Percentiles rank a stretch among this genome's conserved stretches.
Conservation (phyloP, 2,329 filamentous ascomycete species). For the Cladophialophora bantiana region DNA sequence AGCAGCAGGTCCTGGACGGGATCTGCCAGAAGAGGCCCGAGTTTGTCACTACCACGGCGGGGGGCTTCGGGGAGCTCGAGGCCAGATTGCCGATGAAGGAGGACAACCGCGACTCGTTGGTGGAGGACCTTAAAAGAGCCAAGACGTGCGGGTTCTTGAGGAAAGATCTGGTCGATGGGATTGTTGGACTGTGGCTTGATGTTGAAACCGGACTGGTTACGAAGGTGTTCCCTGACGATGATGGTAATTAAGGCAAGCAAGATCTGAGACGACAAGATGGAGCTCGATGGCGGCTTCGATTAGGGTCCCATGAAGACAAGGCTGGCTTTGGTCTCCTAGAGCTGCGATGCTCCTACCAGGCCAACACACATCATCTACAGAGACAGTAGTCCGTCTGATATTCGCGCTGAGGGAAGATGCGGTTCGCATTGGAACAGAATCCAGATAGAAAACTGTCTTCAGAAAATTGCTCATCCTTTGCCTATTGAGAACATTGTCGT, state of each 20-base stretch:
- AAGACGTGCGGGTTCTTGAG: constrained; percentile 19
- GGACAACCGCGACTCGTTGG: constrained; percentile 11
- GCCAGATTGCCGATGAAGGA: constrained; percentile 17
- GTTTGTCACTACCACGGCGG: background rate
- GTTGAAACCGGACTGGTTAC: constrained; percentile 23
- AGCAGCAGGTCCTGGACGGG: constrained; percentile 7
- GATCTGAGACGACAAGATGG: no score
- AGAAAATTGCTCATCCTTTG: no score
- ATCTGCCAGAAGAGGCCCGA: constrained; percentile 22
- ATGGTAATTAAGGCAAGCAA: background rate
- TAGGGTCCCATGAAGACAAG: no score
- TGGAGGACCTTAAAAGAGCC: constrained; percentile 16
- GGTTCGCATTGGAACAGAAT: no score
- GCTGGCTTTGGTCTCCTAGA: no score
- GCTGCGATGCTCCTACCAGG: no score
- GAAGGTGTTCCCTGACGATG: constrained; percentile 14
- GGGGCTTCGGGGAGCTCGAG: constrained; percentile 10
- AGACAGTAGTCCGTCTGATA: no score
- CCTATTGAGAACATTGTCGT: no score
- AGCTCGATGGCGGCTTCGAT: no score
- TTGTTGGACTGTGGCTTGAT: constrained; percentile 24
- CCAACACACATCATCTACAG: no score
- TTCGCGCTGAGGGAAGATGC: no score
- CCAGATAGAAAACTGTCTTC: no score
- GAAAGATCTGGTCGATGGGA: constrained; percentile 21